Conservation (phyloP, 1,139 yeast genomes). For the Hansenula sp. region DNA sequence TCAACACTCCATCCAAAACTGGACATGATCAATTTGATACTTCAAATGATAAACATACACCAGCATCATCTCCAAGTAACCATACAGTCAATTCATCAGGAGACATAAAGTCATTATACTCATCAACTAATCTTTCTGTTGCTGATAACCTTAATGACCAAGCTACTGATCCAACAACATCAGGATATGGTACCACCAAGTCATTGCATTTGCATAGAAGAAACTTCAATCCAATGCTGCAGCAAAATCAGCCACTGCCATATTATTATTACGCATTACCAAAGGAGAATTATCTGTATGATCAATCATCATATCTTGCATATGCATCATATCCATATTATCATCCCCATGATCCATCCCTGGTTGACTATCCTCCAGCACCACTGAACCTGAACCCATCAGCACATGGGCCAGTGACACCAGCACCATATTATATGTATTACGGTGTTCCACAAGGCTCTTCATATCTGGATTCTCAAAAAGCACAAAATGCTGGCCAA, state of each 20-base stretch:
- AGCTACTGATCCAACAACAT: slow-evolving; percentile 13
- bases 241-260: slow-evolving; percentile 12
- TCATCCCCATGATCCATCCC: slow-evolving; percentile 16
- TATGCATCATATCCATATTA: slow-evolving; percentile 22
- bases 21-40: slow-evolving; percentile 2
- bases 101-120: slow-evolving; percentile 21
- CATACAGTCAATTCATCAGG: slow-evolving; percentile 19
- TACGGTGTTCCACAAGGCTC: slow-evolving; percentile 20
- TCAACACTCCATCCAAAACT: slow-evolving; percentile 6
- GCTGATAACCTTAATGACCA: slow-evolving; percentile 18
- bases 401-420: slow-evolving; percentile 10
- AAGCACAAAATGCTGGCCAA: slow-evolving; percentile 4
- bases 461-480: slow-evolving; percentile 7
- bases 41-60: slow-evolving; percentile 11
- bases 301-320: slow-evolving; percentile 17
- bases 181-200: slow-evolving; percentile 14
- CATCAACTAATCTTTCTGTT: slow-evolving; percentile 21
- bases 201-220: slow-evolving; percentile 12
- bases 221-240: slow-evolving; percentile 9
- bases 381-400: slow-evolving; percentile 11
- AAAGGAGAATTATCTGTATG: slow-evolving; percentile 19
- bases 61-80: slow-evolving; percentile 21
- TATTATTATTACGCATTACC: slow-evolving; percentile 22
- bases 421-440: slow-evolving; percentile 26
- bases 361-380: slow-evolving; percentile 17